Evolutionary conservation across 2,329 filamentous ascomycete species (phyloP).

Genomic region (Epichloe sylvatica): DNA sequence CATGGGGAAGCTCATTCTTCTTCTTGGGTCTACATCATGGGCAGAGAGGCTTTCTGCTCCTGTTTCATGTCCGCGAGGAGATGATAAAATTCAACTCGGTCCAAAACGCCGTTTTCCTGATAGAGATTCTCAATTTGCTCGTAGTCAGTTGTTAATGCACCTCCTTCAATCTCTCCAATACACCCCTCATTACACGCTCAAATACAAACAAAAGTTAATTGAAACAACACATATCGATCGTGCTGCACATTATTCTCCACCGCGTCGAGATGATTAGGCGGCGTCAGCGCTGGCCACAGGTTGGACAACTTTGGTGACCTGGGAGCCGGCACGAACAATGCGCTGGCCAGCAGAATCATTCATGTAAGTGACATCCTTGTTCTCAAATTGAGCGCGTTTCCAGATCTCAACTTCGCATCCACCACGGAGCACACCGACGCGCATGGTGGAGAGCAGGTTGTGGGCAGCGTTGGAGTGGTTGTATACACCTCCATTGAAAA

Average conservation of each 20-base stretch:
- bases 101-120: conserved; percentile 4
- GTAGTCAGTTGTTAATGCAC: background rate
- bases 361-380: conserved; percentile 67
- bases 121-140: background rate
- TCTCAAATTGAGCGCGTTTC: conserved; percentile 74
- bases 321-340: conserved; percentile 72
- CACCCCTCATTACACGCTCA: background rate
- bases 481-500: conserved; percentile 88
- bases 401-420: conserved; percentile 86
- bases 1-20: background rate
- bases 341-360: conserved; percentile 70
- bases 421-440: conserved; percentile 72
- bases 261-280: conserved; percentile 35
- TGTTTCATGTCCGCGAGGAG: background rate
- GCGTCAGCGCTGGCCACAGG: conserved; percentile 74
- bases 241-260: background rate
- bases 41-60: background rate
- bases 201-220: background rate
- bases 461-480: conserved; percentile 81
- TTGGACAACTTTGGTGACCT: conserved; percentile 70
- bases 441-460: conserved; percentile 78
- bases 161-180: background rate
- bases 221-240: background rate
- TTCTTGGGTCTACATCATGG: background rate
- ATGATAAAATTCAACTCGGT: background rate